Conservation (phyloP, 306 rosid species). For the Heteromeles arbutifolia region DNA sequence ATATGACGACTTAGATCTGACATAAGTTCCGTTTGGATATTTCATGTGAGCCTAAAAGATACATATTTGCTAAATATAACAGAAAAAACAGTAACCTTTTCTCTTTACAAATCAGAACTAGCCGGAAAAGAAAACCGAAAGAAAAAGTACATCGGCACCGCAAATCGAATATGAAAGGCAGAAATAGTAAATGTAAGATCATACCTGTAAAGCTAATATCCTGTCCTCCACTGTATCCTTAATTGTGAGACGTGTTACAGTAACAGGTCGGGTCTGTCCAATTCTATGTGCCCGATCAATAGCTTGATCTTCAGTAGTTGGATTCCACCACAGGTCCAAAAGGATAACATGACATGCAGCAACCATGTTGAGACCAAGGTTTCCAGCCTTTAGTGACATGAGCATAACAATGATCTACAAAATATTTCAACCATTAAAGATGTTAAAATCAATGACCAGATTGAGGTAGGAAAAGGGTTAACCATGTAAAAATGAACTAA, state of each 20-base stretch:
- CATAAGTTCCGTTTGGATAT: neutral
- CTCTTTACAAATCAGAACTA: neutral
- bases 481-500: constrained; percentile 2
- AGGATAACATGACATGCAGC: constrained; percentile 95
- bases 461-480: constrained; percentile 14
- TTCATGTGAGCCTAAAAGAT: neutral
- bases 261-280: constrained; percentile 97
- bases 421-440: constrained; percentile 15
- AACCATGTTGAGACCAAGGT: constrained; percentile 96
- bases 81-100: neutral
- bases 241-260: constrained; percentile 81
- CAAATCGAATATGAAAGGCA: neutral
- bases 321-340: constrained; percentile 99
- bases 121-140: neutral
- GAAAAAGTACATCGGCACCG: neutral
- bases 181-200: neutral
- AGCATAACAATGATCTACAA: constrained; percentile 83
- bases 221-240: constrained; percentile 92
- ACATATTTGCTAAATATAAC: neutral
- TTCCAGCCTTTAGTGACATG: constrained; percentile 98
- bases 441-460: constrained; percentile 17
- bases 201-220: constrained; percentile 91
- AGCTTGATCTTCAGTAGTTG: constrained; percentile 98
- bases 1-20: neutral
- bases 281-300: constrained; percentile 93